Evolutionary conservation across 1,139 yeast species (phyloP), one percentile per base, ranked within the genome.

Genomic region (Debaryomyces coudertii): DNA sequence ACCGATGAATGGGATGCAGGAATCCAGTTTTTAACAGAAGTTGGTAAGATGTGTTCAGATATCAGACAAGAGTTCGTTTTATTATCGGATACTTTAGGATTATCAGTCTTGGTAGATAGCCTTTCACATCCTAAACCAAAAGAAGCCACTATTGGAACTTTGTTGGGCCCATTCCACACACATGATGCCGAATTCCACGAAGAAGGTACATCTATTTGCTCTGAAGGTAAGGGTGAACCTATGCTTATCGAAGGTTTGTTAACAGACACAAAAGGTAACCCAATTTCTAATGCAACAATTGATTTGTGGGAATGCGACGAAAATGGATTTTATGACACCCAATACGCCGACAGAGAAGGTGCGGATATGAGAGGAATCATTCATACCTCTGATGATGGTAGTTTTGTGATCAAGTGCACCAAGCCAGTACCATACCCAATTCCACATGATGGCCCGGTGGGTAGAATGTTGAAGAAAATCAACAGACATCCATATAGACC

Each of bases 361-460:
- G 66, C 66, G 20, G 69, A 67, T 34, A 57, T 68, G 57, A 56
- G 74, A 47, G 74, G 73, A 5, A 61, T 67, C 33, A 55, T 66
- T 33, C 48, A 43, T 41, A 60, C 71, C 2, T 57, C 58, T 29
- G 49, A 46, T 11, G 60, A 64, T 37, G 75, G 74, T 8, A 45
- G 56, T 28, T 67, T 60, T 47, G 47, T 56, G 28, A 62, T 62
- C 41, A 55, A 62, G 42, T 68, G 68, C 27, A 57, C 68, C 16
- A 58, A 57, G 24, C 74, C 74, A 5, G 69, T 67, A 6, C 58
- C 72, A 24, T 69, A 69, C 45, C 71, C 73, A 12, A 69, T 69
- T 47, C 74, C 73, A 9, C 65, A 64, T 50, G 73, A 69, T 53
- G 74, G 74, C 2, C 74, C 74, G 3, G 73, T 67, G 7, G 74